Evolutionary conservation across 2,329 filamentous ascomycete genomes (phyloP).

Genomic region (Paecilomyces variotii): DNA sequence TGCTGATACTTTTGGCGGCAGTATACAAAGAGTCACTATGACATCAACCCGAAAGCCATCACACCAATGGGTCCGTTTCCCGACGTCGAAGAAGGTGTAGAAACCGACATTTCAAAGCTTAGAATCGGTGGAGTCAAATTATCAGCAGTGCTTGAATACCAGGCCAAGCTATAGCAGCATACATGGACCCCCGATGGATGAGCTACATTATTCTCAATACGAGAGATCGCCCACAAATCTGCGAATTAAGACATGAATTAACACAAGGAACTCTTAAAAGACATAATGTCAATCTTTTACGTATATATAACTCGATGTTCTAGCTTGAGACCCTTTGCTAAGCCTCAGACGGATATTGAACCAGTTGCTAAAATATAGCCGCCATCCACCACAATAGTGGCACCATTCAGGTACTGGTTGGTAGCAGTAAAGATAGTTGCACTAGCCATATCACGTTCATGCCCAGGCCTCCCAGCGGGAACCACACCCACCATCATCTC

Average conservation of each 20-base stretch:
- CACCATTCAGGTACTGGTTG: constrained; percentile 47
- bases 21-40: constrained; percentile 52
- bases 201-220: neutral
- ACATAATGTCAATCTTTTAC: neutral
- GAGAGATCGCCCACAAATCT: neutral
- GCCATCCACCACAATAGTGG: constrained; percentile 46
- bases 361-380: constrained; percentile 39
- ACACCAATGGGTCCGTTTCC: constrained; percentile 57
- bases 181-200: neutral
- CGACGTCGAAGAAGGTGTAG: constrained; percentile 46
- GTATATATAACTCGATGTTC: neutral
- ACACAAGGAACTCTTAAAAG: neutral
- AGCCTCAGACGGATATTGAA: neutral
- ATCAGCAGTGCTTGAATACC: constrained; percentile 29
- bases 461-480: constrained; percentile 52
- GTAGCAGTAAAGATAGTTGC: constrained; percentile 47
- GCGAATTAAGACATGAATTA: too few relatives aligned
- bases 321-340: neutral
- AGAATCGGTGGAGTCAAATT: constrained; percentile 30
- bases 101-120: constrained; percentile 42
- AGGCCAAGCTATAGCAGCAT: constrained; percentile 8
- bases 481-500: constrained; percentile 57
- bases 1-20: constrained; percentile 9
- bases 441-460: constrained; percentile 62
- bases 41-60: constrained; percentile 54